A percentile compares a stretch with the other conserved stretches of the same genome.
Conservation (phyloP, 1,284 basidiomycete species). For the Somion occarium region DNA sequence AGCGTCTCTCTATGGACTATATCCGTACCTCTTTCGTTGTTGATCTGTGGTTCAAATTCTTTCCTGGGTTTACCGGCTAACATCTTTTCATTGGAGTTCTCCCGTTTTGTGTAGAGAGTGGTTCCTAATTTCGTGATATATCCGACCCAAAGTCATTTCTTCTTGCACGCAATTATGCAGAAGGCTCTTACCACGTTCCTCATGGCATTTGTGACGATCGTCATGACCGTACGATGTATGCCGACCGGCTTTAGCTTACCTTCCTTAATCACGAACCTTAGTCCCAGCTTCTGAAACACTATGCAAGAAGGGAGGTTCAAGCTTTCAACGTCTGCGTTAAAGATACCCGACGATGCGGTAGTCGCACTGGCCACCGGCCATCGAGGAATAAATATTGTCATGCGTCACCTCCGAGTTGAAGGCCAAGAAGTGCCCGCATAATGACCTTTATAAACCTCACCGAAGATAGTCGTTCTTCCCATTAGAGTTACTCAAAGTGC, state of each 20-base stretch:
- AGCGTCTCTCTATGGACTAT: slow-evolving; percentile 5
- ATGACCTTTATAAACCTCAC: too few relatives aligned
- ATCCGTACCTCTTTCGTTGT: neutral
- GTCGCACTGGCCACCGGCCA: too few relatives aligned
- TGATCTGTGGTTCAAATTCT: slow-evolving; percentile 9
- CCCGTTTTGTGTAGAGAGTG: neutral
- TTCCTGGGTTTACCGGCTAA: neutral
- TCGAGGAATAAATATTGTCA: too few relatives aligned
- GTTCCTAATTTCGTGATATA: slow-evolving; percentile 6
- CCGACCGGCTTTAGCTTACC: slow-evolving; percentile 19
- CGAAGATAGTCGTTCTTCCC: too few relatives aligned
- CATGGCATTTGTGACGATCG: slow-evolving; percentile 13
- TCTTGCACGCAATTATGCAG: neutral
- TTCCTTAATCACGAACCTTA: slow-evolving; percentile 8
- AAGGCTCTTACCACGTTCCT: slow-evolving; percentile 8
- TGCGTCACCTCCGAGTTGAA: too few relatives aligned
- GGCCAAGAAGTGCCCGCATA: too few relatives aligned
- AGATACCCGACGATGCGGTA: too few relatives aligned
- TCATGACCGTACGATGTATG: slow-evolving; percentile 18
- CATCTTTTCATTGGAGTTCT: slow-evolving; percentile 5
- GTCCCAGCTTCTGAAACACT: too few relatives aligned
- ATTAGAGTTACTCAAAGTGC: too few relatives aligned
- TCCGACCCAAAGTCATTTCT: slow-evolving; percentile 9
- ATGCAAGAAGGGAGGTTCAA: too few relatives aligned
- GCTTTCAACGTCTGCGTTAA: too few relatives aligned